Base-by-base conservation (phyloP, 306 rosid species). In the Cercis canadensis region DNA sequence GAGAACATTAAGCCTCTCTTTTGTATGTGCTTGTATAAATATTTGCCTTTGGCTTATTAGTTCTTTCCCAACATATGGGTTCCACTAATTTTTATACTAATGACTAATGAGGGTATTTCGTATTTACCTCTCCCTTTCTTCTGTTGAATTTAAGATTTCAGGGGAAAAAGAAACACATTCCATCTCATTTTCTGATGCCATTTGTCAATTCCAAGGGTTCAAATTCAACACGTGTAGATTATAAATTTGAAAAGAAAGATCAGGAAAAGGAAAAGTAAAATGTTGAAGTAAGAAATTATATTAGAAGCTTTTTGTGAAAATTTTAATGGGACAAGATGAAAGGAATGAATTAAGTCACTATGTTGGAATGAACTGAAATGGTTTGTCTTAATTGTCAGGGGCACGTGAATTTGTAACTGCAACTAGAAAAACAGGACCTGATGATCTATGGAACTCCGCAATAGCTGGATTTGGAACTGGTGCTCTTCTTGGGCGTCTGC, bases 391-490 rank as follows among this genome's bases (percentile, higher is more conserved):
- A 45, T 70, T 73, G 55, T 56, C 78, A 94, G 99, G 95, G 62
- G 89, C 92, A 57, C 96, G 96, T 50, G 96, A 91, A 58, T 86
- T 78, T 66, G 96, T 87, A 21, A 73, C 62, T 68, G 83, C 81
- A 57, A 79, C 84, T 43, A 86, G 96, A 67, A 84, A 88, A 78
- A 86, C 96, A 39, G 92, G 89, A 65, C 87, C 87, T 16, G 88
- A 86, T 61, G 97, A 94, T 72, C 80, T 89, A 40, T 62, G 80
- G 68, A 89, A 83, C 82, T 91, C 96, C 50, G 92, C 82, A 12
- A 69, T 86, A 52, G 99, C 97, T 0, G 99, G 97, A 53, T 83
- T 91, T 63, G 96, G 93, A 39, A 86, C 87, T 19, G 99, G 99
- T 80, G 91, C 92, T 69, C 57, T 94, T 77, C 91, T 91, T 10